Conservation (phyloP, 2,329 filamentous ascomycete species). For the Ophiostoma pallidulum region DNA sequence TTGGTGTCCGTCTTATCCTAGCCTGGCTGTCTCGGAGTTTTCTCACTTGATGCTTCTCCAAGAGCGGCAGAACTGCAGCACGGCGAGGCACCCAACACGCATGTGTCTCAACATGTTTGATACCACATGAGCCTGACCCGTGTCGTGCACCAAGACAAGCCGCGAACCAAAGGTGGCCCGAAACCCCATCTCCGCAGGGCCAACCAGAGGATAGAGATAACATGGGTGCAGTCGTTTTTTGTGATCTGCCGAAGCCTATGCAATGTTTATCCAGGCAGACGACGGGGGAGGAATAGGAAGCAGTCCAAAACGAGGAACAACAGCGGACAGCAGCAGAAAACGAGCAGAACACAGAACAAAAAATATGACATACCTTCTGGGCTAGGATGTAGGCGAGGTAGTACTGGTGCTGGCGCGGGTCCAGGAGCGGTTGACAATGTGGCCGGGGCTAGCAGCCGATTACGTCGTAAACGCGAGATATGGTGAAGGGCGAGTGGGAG, state of each 20-base stretch:
- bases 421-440: too few relatives aligned
- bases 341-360: not conserved
- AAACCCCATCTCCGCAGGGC: slow-evolving; percentile 24
- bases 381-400: too few relatives aligned
- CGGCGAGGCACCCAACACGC: not conserved
- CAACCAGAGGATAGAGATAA: slow-evolving; percentile 20
- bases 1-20: too few relatives aligned
- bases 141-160: not conserved
- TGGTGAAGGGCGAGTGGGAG: not conserved
- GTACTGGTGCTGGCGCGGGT: not conserved
- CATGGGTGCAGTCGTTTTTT: slow-evolving; percentile 16
- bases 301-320: not conserved
- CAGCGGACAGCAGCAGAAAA: not conserved
- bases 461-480: slow-evolving; percentile 1
- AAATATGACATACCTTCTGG: not conserved
- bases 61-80: not conserved
- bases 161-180: slow-evolving; percentile 18
- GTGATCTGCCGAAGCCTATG: slow-evolving; percentile 24
- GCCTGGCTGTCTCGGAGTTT: too few relatives aligned
- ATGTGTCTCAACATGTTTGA: too few relatives aligned
- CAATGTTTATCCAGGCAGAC: slow-evolving; percentile 7
- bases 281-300: not conserved
- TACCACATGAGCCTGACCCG: not conserved
- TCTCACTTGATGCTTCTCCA: not conserved
- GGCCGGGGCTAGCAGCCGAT: not conserved